Percentiles rank a stretch among this genome's conserved stretches.
These are phyloP conservation scores for Fusarium drepaniforme DNA, from an alignment of 2,329 filamentous ascomycete genomes.

Conservation along the genomic window DNA sequence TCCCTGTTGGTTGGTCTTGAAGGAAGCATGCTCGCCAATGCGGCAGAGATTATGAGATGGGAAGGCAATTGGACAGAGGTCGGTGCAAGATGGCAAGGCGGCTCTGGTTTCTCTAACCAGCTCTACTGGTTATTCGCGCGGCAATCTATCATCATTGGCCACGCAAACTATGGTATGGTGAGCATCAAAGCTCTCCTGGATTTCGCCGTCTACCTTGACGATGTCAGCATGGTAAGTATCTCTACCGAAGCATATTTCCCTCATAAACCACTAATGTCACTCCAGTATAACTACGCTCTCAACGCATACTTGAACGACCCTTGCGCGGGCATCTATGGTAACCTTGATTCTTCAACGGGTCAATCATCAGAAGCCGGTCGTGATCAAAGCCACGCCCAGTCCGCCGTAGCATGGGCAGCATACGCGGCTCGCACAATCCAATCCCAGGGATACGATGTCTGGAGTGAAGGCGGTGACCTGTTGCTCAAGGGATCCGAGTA, in stretches of 20 bases:
- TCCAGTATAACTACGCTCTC: constrained; percentile 54
- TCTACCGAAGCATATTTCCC: neutral
- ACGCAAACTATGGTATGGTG: constrained; percentile 57
- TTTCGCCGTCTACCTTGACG: constrained; percentile 56
- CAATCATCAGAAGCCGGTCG: constrained; percentile 53
- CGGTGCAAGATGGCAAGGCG: constrained; percentile 50
- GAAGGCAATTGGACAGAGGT: constrained; percentile 54
- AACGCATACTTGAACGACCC: constrained; percentile 51
- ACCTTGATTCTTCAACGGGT: constrained; percentile 48
- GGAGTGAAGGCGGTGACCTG: constrained; percentile 46
- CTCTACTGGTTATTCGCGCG: constrained; percentile 43
- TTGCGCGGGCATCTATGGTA: constrained; percentile 50
- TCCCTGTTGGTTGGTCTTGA: constrained; percentile 54
- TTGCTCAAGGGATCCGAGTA: constrained; percentile 53
- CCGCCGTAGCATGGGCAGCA: constrained; percentile 51
- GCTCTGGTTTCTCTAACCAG: constrained; percentile 51
- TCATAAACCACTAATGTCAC: neutral
- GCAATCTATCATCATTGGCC: constrained; percentile 53
- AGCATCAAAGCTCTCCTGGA: constrained; percentile 53
- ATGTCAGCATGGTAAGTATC: constrained; percentile 45
- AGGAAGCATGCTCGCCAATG: constrained; percentile 55
- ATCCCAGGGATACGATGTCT: constrained; percentile 53
- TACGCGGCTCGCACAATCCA: constrained; percentile 49
- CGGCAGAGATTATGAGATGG: constrained; percentile 59
- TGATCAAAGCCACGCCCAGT: constrained; percentile 51